Evolutionary conservation across 345 rosid species (phyloP), one percentile per base, ranked within the genome.

Genomic region (Dimocarpus longan): DNA sequence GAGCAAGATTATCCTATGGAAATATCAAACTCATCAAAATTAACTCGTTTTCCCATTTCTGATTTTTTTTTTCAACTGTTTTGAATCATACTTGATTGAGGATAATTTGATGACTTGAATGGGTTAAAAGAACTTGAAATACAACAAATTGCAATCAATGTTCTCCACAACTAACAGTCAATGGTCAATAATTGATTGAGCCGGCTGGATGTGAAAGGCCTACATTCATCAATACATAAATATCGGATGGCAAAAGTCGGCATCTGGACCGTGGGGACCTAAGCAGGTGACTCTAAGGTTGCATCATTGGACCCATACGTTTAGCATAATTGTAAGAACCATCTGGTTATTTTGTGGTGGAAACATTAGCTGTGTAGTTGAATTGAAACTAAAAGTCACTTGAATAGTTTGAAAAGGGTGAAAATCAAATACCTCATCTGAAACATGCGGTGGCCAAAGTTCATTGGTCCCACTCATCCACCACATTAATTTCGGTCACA

Each of bases 301-400:
- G 71, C 72, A 68, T 16, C 37, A 40, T 10, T n/a, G 19, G 77
- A 16, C 56, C 59, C 69, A 69, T 59, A 18, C 24, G 4, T 65
- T 65, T 52, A 57, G 40, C 21, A 28, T 2, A 28, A 16, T n/a
- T 50, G 46, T 62, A 21, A 39, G 37, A 66, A 24, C 52, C 10
- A 9, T 26, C 50, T 13, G 15, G 6, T 50, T 57, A 57, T 18
- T 18, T 8, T 16, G 56, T 18, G 44, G 21, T 44, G 71, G 18
- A 64, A 57, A 54, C 8, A 39, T 54, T 43, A 7, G 79, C 56
- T 26, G 7, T 71, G 57, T 21, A 21, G 52, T 57, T 82, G 85
- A 82, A 79, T 44, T 44, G 70, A 76, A 69, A 66, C 19, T 22
- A 39, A 54, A 3, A 54, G 59, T 54, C 59, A 54, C 56, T 68